Evolutionary conservation across 768 basidiomycete species (phyloP).

Genomic region (Tremella fuciformis): DNA sequence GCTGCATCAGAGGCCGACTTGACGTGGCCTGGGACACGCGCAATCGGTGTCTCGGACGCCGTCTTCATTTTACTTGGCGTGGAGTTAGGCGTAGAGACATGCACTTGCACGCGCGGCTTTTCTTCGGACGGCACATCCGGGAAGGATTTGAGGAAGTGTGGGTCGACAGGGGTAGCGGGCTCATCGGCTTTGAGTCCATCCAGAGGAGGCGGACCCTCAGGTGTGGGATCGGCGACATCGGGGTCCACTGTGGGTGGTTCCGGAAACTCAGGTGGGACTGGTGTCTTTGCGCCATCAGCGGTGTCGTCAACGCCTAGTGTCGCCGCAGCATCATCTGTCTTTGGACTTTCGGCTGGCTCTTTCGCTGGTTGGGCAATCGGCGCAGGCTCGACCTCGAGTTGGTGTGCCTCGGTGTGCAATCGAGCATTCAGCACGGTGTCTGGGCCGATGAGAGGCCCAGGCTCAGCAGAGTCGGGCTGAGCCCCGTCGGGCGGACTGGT

Average conservation of each 20-base stretch:
- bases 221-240: constrained; percentile 17
- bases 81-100: constrained; percentile 28
- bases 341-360: constrained; percentile 3
- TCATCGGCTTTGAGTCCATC: background rate
- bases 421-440: background rate
- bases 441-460: background rate
- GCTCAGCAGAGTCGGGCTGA: background rate
- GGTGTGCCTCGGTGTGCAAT: constrained; percentile 18
- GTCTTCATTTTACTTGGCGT: constrained; percentile 17
- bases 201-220: background rate
- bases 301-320: background rate
- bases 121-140: constrained; percentile 44
- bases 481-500: background rate
- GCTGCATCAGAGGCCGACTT: constrained; percentile 1
- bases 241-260: constrained; percentile 23
- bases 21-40: background rate
- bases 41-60: background rate
- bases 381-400: constrained; percentile 38
- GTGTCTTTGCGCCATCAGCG: background rate
- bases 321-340: background rate
- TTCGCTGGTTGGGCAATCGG: constrained; percentile 37
- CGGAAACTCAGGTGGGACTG: constrained; percentile 20
- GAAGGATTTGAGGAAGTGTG: constrained; percentile 31
- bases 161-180: constrained; percentile 33
- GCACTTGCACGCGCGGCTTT: constrained; percentile 41